Evolutionary conservation across 768 basidiomycete genomes (phyloP), one percentile per base, ranked within the genome.

Genomic region (Leccinum subtestaceum): DNA sequence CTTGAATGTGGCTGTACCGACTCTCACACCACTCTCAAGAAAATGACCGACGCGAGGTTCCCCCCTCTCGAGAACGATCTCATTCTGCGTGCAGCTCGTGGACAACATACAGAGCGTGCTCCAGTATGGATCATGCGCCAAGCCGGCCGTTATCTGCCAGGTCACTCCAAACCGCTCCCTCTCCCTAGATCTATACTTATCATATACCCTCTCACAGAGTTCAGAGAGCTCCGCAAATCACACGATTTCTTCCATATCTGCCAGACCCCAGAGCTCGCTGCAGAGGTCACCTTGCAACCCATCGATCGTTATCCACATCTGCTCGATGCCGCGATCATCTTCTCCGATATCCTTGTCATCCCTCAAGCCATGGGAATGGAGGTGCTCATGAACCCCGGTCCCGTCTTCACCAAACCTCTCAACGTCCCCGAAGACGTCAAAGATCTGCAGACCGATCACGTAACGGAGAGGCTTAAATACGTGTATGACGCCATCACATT

Each of bases 91-190:
- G 94, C 95, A 47, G 94, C 94, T 56, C 72, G 84, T 73, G 92
- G 93, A 84, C 89, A 96, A 74, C 78, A 81, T 71, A 95, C 92
- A 0, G 92, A 94, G 68, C 85, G 91, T 56, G 93, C 95, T 7
- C 95, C 95, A n/a, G 93, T 95, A 57, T 98, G 95, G 95, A 90
- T 96, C 52, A 98, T 98, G 95, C 85, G 95, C 36, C 95, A 98
- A 72, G 95, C 95, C 23, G 95, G 95, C 52, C 85, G 95, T 54
- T 95, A 96, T 76, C 84, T 98, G 49, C 95, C 95, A 74, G 95
- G 91, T 29, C 29, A 70, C 75, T 71, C 59, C 50, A 3, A 19
- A 34, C 54, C 4, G 1, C 49, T 55, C 51, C 21, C 31, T 64
- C n/a, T n/a, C 27, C 25, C 1, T 13, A 36, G 10, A 10, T 31